Evolutionary conservation across 441 rosid genomes (phyloP).

Genomic region (Croton laevigatus): DNA sequence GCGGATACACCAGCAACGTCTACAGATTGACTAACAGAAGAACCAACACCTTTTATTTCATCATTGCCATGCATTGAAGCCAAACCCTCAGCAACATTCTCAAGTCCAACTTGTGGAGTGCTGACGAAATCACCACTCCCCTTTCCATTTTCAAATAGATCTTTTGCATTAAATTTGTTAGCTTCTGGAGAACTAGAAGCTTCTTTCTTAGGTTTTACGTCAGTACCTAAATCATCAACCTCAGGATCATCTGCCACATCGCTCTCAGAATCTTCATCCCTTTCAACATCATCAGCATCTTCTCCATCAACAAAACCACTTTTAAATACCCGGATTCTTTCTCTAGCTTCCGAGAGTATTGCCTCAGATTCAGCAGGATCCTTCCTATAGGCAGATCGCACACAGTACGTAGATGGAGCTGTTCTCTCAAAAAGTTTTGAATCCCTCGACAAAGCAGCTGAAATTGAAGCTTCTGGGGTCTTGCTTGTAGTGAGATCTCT

Average conservation of each 20-base stretch:
- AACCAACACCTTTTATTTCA: conserved; percentile 24
- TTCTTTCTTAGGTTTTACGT: conserved; percentile 41
- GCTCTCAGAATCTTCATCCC: conserved; percentile 80
- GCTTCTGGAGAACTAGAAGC: conserved; percentile 32
- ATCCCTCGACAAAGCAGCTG: conserved; percentile 91
- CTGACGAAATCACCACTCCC: conserved; percentile 23
- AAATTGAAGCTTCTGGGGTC: conserved; percentile 91
- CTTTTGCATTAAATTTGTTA: conserved; percentile 24
- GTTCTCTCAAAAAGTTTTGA: conserved; percentile 85
- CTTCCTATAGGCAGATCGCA: conserved; percentile 75
- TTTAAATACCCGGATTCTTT: conserved; percentile 59
- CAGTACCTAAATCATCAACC: conserved; percentile 54
- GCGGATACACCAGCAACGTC: conserved; percentile 30
- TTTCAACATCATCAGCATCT: conserved; percentile 82
- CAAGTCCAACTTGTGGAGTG: conserved; percentile 35
- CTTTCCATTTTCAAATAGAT: conserved; percentile 41
- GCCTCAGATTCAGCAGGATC: conserved; percentile 62
- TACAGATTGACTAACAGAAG: conserved; percentile 24
- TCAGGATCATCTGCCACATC: conserved; percentile 68
- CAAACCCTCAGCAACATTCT: conserved; percentile 26
- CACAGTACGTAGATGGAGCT: conserved; percentile 91
- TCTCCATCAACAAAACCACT: conserved; percentile 61
- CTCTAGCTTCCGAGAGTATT: conserved; percentile 72
- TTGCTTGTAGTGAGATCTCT: conserved; percentile 86
- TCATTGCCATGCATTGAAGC: conserved; percentile 30